Base-by-base conservation (phyloP, 1,284 basidiomycete genomes). In the Ustilago lituana region DNA sequence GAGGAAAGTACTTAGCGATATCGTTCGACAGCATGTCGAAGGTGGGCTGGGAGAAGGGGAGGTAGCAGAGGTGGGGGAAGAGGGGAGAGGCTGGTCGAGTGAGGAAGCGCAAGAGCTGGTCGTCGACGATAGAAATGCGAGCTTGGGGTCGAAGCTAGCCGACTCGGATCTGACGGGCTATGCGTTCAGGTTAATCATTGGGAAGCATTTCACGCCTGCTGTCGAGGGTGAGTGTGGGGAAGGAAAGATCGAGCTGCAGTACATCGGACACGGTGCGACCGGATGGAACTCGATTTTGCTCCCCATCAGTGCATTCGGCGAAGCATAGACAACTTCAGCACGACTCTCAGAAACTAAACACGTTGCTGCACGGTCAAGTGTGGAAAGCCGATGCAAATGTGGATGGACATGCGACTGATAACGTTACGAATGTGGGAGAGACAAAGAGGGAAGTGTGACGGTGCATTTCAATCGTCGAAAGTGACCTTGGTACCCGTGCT, bases 401-500 rank as follows among this genome's bases (percentile, higher is more conserved):
- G n/a, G n/a, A n/a, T n/a, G n/a, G n/a, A n/a, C n/a, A n/a, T n/a
- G n/a, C n/a, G n/a, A n/a, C n/a, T n/a, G n/a, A n/a, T n/a, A n/a
- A n/a, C n/a, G n/a, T n/a, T n/a, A n/a, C n/a, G n/a, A n/a, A n/a
- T n/a, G n/a, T n/a, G n/a, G n/a, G n/a, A n/a, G n/a, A n/a, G n/a
- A n/a, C n/a, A n/a, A n/a, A n/a, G n/a, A n/a, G n/a, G n/a, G n/a
- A n/a, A n/a, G n/a, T n/a, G n/a, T 29, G 7, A 15, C 19, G 19
- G 23, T 10, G 7, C 17, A 22, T 38, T 35, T 27, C 33, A 54
- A 11, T 68, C 48, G 49, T 70, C 68, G 36, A 97, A 98, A 24
- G 87, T 88, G 57, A 91, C 90, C 84, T 94, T 96, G 82, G 88
- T 88, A n/a, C 92, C 92, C 74, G 87, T 85, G 66, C 86, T 85